Evolutionary conservation across 148 eudicot species (phyloP).

Genomic region (Camellia sinensis): DNA sequence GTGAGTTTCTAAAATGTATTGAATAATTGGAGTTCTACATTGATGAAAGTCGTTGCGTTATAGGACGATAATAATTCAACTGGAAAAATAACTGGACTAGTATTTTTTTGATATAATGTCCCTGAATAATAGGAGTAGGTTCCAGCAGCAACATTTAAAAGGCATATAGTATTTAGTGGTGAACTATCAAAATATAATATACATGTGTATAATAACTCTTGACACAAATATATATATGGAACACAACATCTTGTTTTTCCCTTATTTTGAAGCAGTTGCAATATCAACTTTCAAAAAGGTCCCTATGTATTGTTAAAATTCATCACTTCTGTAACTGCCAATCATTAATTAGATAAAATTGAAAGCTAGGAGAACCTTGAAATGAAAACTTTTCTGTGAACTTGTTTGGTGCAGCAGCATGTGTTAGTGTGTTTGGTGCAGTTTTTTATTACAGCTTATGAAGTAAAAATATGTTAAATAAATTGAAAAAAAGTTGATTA

Average conservation of each 20-base stretch:
- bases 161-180: neutral
- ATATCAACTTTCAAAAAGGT: constrained; percentile 1
- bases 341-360: neutral
- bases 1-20: constrained; percentile 16
- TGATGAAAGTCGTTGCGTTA: neutral
- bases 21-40: neutral
- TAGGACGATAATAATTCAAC: neutral
- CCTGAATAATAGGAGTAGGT: neutral
- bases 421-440: too few relatives aligned
- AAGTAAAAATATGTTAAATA: too few relatives aligned
- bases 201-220: too few relatives aligned
- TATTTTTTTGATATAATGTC: neutral
- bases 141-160: neutral
- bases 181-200: neutral
- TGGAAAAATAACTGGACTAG: neutral
- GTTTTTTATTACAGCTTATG: too few relatives aligned
- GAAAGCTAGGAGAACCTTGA: too few relatives aligned
- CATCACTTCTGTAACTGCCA: neutral
- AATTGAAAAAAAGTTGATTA: too few relatives aligned
- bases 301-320: neutral
- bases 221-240: neutral
- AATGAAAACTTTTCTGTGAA: too few relatives aligned
- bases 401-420: too few relatives aligned
- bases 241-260: neutral
- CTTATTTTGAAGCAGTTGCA: neutral